phyloP scores from a whole-genome alignment of 805 yeast genomes.

The Myxozyma melibiosi region DNA sequence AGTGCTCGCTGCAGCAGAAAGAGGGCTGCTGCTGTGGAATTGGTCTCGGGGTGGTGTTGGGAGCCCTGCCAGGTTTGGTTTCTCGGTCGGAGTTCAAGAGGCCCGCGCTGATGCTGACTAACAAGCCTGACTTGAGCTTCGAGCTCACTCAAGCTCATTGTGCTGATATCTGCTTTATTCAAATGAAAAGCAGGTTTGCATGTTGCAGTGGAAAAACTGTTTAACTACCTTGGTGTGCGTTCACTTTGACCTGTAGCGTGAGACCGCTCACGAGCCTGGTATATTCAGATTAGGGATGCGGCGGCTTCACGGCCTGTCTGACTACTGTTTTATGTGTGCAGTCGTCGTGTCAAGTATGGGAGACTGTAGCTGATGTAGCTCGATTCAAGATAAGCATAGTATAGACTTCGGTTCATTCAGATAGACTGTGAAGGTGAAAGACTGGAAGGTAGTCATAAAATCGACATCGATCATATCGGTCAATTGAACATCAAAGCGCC shows the following conservation, averaged over 20 bases:
- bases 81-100: neutral
- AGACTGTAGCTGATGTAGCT: no score
- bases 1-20: neutral
- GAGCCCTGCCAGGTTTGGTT: neutral
- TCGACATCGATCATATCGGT: neutral
- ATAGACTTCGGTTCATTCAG: neutral
- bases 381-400: neutral
- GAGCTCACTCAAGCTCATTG: neutral
- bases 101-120: neutral
- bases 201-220: neutral
- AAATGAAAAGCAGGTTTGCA: neutral
- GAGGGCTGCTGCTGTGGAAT: neutral
- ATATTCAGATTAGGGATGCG: neutral
- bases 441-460: no score
- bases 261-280: neutral
- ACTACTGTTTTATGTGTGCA: neutral
- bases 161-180: neutral
- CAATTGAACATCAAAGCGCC: neutral
- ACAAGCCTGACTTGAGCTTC: neutral
- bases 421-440: no score
- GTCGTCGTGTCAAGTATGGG: neutral
- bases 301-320: neutral
- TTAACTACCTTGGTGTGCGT: neutral
- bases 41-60: neutral
- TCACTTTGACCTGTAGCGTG: neutral